Conservation (phyloP, 2,329 filamentous ascomycete genomes). For the Trematosphaeria pertusa region DNA sequence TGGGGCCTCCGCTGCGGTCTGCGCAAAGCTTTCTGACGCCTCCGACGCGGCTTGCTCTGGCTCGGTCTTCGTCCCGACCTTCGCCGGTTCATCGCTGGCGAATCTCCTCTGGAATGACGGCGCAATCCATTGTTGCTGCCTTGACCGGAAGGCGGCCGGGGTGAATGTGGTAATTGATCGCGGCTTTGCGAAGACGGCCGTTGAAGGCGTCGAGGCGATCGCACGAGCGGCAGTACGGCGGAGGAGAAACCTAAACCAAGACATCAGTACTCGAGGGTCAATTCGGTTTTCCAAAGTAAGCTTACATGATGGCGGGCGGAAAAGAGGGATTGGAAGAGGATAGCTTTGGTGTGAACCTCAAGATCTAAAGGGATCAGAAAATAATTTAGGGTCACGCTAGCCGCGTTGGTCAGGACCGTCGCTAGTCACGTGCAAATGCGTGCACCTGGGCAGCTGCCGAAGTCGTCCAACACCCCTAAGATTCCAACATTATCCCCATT, state of each 20-base stretch:
- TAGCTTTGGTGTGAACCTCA: constrained; percentile 1
- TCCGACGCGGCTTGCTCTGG: constrained; percentile 1
- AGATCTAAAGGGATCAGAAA: background rate
- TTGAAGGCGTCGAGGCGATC: constrained; percentile 55
- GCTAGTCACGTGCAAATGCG: background rate
- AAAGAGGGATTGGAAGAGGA: constrained; percentile 1
- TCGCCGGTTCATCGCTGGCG: constrained; percentile 55
- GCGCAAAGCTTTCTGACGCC: constrained; percentile 17
- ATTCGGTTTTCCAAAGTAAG: background rate
- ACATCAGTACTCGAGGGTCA: constrained; percentile 9
- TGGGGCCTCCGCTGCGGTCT: constrained; percentile 33
- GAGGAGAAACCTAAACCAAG: constrained; percentile 61
- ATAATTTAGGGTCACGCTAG: constrained; percentile 4
- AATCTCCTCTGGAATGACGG: constrained; percentile 56
- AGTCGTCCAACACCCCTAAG: no score
- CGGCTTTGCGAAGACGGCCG: constrained; percentile 52
- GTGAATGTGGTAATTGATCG: constrained; percentile 45
- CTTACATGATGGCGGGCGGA: constrained; percentile 26
- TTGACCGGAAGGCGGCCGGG: constrained; percentile 37
- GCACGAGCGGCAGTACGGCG: constrained; percentile 65
- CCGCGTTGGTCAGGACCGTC: constrained; percentile 1
- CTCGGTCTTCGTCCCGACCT: constrained; percentile 37
- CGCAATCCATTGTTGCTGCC: constrained; percentile 49
- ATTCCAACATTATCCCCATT: no score
- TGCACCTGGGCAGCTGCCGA: no score